Base-by-base conservation (phyloP, 2,329 filamentous ascomycete genomes). In the Fusarium siculi region DNA sequence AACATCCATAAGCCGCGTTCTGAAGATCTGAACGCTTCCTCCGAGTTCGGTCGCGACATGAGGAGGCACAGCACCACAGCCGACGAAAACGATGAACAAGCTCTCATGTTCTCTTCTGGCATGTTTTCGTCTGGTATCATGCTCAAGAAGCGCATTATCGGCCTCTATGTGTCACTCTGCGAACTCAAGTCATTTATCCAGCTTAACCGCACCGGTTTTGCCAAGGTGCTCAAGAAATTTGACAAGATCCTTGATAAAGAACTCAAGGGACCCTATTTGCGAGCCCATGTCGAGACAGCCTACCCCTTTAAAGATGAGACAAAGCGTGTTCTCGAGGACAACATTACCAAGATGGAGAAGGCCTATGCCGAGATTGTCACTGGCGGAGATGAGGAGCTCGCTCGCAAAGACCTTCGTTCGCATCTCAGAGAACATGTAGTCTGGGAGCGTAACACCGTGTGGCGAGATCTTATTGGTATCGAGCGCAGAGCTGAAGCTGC, bases 361-460 rank as follows among this genome's bases (percentile, higher is more conserved):
- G 89, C 92, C 3, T 99, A 98, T 79, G 91, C 95, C 4, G 88
- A 92, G 32, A 86, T 98, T 23, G 93, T 97, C 61, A 97, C 95
- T 1, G 90, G 92, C 46, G 95, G 95, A 36, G 94, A 99, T 78
- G 83, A 93, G 7, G 86, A 88, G 10, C 84, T 93, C 18, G 95
- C 96, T 9, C 93, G 91, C 78, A 92, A 93, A 75, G 96, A 98
- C 79, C 86, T 99, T 64, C 90, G 96, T 60, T 90, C 97, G 36
- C 95, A 99, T 79, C 88, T 99, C 32, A 88, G 96, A 64, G 97
- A 99, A 83, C 96, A 99, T 81, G 95, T 99, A 25, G 96, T 98
- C 1, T 99, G 96, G 97, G 97, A 99, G 82, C 90, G 96, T 64
- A 99, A 99, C 80, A 99, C 96, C 0, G 96, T 99, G 23, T 99